These are phyloP conservation scores for Punica granatum DNA, from an alignment of 345 rosid species.

Conservation along the genomic window DNA sequence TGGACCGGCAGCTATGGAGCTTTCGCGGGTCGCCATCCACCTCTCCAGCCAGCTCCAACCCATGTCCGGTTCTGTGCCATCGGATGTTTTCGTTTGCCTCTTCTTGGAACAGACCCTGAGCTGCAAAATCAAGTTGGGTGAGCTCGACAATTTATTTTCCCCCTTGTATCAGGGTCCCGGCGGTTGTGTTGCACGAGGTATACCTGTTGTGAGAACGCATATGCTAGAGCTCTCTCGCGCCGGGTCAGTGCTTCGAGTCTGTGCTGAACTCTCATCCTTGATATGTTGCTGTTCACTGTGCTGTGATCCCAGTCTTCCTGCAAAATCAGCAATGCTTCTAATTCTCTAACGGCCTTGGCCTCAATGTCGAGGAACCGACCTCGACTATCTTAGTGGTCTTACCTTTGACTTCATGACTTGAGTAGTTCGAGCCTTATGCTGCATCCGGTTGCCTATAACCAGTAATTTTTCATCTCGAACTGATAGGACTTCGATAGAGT, in stretches of 20 bases:
- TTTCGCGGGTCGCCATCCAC: slow-evolving; percentile 76
- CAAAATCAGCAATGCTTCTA: not conserved
- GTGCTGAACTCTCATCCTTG: slow-evolving; percentile 58
- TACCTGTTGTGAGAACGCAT: slow-evolving; percentile 93
- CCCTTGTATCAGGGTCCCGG: not conserved
- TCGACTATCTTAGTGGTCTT: not conserved
- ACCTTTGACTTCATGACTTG: slow-evolving; percentile 54
- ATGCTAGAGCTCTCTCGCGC: slow-evolving; percentile 83
- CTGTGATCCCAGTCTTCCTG: slow-evolving; percentile 97
- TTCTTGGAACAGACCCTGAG: slow-evolving; percentile 66
- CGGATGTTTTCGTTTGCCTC: slow-evolving; percentile 29
- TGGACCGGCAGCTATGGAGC: not conserved
- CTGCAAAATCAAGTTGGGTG: slow-evolving; percentile 18
- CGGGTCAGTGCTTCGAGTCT: slow-evolving; percentile 64
- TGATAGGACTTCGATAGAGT: slow-evolving; percentile 39
- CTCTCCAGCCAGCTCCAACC: slow-evolving; percentile 88
- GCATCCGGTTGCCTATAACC: slow-evolving; percentile 17
- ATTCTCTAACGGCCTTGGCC: too few species aligned
- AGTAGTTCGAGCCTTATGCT: slow-evolving; percentile 39
- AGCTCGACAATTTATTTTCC: not conserved
- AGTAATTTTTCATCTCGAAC: slow-evolving; percentile 26
- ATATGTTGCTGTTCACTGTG: slow-evolving; percentile 66
- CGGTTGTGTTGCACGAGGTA: not conserved
- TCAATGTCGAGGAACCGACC: not conserved
- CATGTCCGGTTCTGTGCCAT: slow-evolving; percentile 35